A percentile compares a stretch with the other conserved stretches of the same genome.
Evolutionary conservation across 129 eudicot genomes (phyloP).

Genomic region (Glebionis coronaria): DNA sequence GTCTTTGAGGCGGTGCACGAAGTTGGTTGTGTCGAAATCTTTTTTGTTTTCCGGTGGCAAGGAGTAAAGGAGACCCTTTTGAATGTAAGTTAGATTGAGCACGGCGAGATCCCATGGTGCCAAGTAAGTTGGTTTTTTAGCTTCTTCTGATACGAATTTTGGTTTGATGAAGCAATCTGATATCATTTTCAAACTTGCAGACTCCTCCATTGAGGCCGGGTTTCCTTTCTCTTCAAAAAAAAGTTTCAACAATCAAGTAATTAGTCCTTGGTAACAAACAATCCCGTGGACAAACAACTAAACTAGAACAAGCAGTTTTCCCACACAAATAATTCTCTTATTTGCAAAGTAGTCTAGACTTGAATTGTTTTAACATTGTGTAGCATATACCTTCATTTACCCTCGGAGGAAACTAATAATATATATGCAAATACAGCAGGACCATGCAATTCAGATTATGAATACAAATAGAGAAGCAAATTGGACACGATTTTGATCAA

Average conservation of each 20-base stretch:
- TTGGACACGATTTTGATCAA: no score
- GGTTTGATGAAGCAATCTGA: slow-evolving; percentile 24
- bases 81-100: slow-evolving; percentile 27
- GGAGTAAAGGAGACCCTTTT: slow-evolving; percentile 44
- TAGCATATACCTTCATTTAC: no score
- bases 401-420: no score
- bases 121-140: slow-evolving; percentile 16
- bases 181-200: slow-evolving; percentile 10
- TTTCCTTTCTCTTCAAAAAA: slow-evolving; percentile 1
- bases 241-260: not conserved
- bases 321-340: not conserved
- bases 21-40: slow-evolving; percentile 14
- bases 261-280: not conserved
- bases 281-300: slow-evolving; percentile 9
- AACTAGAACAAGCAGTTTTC: slow-evolving; percentile 13
- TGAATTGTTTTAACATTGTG: no score
- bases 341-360: no score
- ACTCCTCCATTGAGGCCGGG: not conserved
- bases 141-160: slow-evolving; percentile 14
- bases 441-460: no score
- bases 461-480: no score
- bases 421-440: no score
- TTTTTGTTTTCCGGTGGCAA: slow-evolving; percentile 14
- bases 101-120: slow-evolving; percentile 19
- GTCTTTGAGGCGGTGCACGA: slow-evolving; percentile 37